A percentile compares a stretch with the other conserved stretches of the same genome.
Conservation (phyloP, 108 stramenopile genomes). For the Aurantiochytrium sp. region DNA sequence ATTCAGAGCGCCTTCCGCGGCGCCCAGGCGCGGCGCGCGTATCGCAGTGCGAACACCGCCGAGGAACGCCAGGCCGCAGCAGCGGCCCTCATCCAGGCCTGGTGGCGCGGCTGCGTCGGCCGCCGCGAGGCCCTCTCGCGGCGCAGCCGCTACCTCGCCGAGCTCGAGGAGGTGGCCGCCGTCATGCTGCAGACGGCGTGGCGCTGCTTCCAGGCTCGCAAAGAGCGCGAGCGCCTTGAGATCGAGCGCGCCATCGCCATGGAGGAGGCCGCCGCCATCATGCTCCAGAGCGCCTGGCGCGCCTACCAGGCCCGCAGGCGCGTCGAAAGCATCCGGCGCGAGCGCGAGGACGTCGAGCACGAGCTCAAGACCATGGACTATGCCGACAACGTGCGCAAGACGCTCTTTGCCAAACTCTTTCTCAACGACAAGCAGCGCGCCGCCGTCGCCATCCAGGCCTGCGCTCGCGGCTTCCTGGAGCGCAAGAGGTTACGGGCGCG, state of each 20-base stretch:
- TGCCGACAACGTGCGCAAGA: not conserved
- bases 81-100: not conserved
- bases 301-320: not conserved
- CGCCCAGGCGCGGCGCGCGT: not conserved
- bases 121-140: not conserved
- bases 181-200: conserved; percentile 12
- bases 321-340: not conserved
- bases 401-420: conserved; percentile 19
- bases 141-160: not conserved
- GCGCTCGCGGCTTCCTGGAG: not conserved
- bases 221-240: not conserved
- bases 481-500: not conserved
- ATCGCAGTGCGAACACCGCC: not conserved
- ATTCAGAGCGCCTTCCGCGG: not conserved
- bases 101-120: not conserved
- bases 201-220: not conserved
- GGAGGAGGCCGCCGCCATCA: not conserved
- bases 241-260: not conserved
- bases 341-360: not conserved
- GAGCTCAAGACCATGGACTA: not conserved
- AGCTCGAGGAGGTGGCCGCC: not conserved
- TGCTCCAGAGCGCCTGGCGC: conserved; percentile 13
- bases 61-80: not conserved
- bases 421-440: conserved; percentile 5
- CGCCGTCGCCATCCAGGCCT: not conserved